phyloP scores from a whole-genome alignment of 768 basidiomycete genomes.

The Pholiota molesta region DNA sequence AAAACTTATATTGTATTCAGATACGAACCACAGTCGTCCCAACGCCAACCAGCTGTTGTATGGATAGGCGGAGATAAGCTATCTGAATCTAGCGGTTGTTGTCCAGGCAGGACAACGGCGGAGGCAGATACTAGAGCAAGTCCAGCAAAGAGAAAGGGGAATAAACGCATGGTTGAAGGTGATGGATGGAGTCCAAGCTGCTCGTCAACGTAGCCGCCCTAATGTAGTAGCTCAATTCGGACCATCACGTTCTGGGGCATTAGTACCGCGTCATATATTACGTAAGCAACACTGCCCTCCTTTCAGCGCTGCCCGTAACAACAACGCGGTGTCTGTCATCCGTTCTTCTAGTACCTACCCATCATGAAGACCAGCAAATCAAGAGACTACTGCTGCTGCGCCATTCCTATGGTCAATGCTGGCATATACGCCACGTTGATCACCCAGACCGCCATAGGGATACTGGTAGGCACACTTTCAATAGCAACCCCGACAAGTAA shows the following conservation, averaged over 20 bases:
- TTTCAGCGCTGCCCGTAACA: slow-evolving; percentile 11
- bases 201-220: neutral
- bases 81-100: slow-evolving; percentile 23
- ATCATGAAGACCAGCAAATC: slow-evolving; percentile 48
- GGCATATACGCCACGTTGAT: slow-evolving; percentile 83
- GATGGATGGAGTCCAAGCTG: slow-evolving; percentile 15
- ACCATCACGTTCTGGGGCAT: neutral
- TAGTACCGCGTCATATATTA: slow-evolving; percentile 11
- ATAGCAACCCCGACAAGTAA: slow-evolving; percentile 80
- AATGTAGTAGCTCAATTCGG: neutral
- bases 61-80: slow-evolving; percentile 27
- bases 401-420: slow-evolving; percentile 86
- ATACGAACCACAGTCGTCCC: slow-evolving; percentile 71
- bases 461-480: slow-evolving; percentile 72
- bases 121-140: slow-evolving; percentile 22
- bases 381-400: slow-evolving; percentile 91
- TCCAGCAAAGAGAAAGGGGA: slow-evolving; percentile 18
- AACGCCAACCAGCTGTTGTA: slow-evolving; percentile 61
- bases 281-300: slow-evolving; percentile 20
- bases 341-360: slow-evolving; percentile 18
- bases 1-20: neutral
- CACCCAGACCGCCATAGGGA: slow-evolving; percentile 73
- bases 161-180: slow-evolving; percentile 21
- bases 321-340: slow-evolving; percentile 12
- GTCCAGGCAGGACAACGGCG: slow-evolving; percentile 26